Evolutionary conservation across 805 yeast genomes (phyloP).

Genomic region (Wickerhamiella sorbophila): DNA sequence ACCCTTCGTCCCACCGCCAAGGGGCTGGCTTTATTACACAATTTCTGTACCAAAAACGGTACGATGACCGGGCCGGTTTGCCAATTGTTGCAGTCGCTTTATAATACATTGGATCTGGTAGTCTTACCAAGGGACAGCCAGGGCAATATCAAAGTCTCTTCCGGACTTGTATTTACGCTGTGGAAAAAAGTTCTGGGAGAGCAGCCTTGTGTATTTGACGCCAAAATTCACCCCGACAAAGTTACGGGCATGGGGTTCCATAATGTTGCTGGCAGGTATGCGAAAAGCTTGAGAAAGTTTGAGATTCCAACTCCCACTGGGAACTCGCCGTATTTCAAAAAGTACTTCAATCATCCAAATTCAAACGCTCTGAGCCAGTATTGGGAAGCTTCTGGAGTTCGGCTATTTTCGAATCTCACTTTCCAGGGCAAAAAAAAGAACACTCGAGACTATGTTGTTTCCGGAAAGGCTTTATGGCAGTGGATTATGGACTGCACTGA

Average conservation of each 20-base stretch:
- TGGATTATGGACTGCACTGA: constrained; percentile 90
- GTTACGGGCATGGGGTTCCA: constrained; percentile 1
- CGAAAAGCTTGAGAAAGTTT: not conserved
- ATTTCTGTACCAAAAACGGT: constrained; percentile 46
- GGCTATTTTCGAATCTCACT: constrained; percentile 36
- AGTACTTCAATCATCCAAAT: constrained; percentile 76
- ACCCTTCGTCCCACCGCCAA: constrained; percentile 78
- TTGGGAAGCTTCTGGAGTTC: constrained; percentile 54
- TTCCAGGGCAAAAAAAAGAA: constrained; percentile 22
- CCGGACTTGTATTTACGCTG: constrained; percentile 46
- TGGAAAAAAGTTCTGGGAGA: constrained; percentile 52
- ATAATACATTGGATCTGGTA: constrained; percentile 62
- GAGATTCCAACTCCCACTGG: not conserved
- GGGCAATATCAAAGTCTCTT: constrained; percentile 45
- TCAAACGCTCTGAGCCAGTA: constrained; percentile 72
- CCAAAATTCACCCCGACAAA: constrained; percentile 37
- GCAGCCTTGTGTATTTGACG: constrained; percentile 55
- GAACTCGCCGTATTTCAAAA: constrained; percentile 48
- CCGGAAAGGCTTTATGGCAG: constrained; percentile 68
- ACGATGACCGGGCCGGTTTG: constrained; percentile 30
- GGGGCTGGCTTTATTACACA: constrained; percentile 58
- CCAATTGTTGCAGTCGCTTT: constrained; percentile 36
- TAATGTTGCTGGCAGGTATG: not conserved
- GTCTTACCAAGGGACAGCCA: constrained; percentile 51
- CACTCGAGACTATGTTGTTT: constrained; percentile 31